Evolutionary conservation across 2,329 filamentous ascomycete genomes (phyloP), one percentile per base, ranked within the genome.

Genomic region (Ascochyta fabae): DNA sequence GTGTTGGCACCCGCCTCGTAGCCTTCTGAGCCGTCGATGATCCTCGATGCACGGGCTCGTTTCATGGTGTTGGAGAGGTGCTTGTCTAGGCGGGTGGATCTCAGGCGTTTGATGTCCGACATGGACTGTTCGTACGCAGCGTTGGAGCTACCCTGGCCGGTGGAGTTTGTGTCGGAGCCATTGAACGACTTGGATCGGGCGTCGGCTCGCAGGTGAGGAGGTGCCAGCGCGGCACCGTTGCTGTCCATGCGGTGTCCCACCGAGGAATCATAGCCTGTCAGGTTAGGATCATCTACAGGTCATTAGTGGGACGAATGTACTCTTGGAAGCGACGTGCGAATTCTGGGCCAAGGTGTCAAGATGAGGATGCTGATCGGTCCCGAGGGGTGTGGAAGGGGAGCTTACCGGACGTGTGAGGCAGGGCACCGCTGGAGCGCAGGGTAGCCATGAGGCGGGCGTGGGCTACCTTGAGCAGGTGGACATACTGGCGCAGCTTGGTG

Each of bases 41-140:
- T 93, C 50, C 92, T 86, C 8, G 95, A 98, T 24, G 91, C 92
- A 64, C 95, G 86, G 44, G 94, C 91, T 68, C 93, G 95, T 72
- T 91, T 90, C 74, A 94, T 92, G 46, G 92, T 97, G 22, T 92
- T 96, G 33, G 94, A 98, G 39, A 99, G 80, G 68, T 96, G 92
- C 71, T 96, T 94, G 70, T 99, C 94, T 71, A 98, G 88, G 27
- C 95, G 88, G 22, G 94, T 98, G 59, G 95, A 98, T 62, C 94
- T 88, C 56, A 99, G 79, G 59, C 95, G 86, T 68, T 92, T 88
- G 72, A 99, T 95, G 77, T 99, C 95, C 64, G 95, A 96, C 65
- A 99, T 88, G 42, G 94, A 96, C 78, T 93, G 96, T 79, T 98
- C 94, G 72, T 98, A 95, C 26, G 90, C 92, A 15, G 73, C 68